A percentile compares a stretch with the other conserved stretches of the same genome.
Evolutionary conservation across 202 grass and related monocot species (phyloP).

Genomic region (Musa balbisiana): DNA sequence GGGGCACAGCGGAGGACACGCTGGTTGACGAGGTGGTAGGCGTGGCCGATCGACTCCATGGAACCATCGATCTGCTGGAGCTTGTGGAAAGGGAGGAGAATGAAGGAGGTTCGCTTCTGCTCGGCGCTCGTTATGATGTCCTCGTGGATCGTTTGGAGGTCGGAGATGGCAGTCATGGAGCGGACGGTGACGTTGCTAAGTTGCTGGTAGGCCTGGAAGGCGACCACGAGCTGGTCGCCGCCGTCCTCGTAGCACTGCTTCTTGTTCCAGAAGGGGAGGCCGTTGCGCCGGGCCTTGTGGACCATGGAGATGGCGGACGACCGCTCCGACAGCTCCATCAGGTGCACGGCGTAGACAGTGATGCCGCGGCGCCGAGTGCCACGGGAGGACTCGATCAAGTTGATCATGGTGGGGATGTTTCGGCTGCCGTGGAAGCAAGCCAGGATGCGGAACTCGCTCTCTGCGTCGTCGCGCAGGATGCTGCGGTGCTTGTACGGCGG

Average conservation of each 20-base stretch:
- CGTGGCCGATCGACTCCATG: conserved; percentile 27
- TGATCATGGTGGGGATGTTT: conserved; percentile 54
- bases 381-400: conserved; percentile 45
- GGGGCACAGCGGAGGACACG: conserved; percentile 34
- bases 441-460: conserved; percentile 50
- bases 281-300: conserved; percentile 55
- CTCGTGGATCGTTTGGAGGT: conserved; percentile 68
- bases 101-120: conserved; percentile 33
- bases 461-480: conserved; percentile 26
- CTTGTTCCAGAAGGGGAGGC: conserved; percentile 47
- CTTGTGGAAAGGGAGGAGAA: conserved; percentile 69
- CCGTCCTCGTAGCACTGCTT: background rate
- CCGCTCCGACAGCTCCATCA: conserved; percentile 52
- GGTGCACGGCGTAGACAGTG: conserved; percentile 54
- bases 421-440: conserved; percentile 59
- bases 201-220: conserved; percentile 52
- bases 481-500: conserved; percentile 46
- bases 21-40: conserved; percentile 37
- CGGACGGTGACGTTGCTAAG: conserved; percentile 38
- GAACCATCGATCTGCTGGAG: conserved; percentile 34
- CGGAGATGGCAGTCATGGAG: conserved; percentile 76
- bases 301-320: conserved; percentile 53
- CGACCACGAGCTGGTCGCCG: conserved; percentile 34
- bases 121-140: conserved; percentile 38
- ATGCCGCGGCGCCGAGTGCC: conserved; percentile 35